Conservation (phyloP, 306 rosid genomes). For the Spatholobus suberectus region DNA sequence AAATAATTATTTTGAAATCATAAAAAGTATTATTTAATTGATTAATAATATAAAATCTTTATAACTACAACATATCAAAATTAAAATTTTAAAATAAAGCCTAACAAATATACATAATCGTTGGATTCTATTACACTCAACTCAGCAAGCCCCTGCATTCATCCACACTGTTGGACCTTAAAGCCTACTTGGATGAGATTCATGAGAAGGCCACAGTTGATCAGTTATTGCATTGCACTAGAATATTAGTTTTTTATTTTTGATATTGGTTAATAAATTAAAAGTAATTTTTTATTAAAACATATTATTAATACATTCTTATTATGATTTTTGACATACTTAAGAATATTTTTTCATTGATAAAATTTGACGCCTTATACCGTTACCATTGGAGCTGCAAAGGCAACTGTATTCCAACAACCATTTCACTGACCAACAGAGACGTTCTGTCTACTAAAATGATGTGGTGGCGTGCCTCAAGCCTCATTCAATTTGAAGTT, state of each 20-base stretch:
- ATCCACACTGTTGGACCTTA: neutral
- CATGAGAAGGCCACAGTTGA: constrained; percentile 32
- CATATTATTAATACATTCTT: neutral
- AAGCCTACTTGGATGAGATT: constrained; percentile 28
- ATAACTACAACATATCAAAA: neutral
- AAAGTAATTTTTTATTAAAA: neutral
- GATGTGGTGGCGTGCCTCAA: neutral
- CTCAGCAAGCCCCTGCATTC: no score
- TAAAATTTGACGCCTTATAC: constrained; percentile 27
- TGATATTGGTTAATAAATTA: neutral
- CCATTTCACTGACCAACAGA: constrained; percentile 57
- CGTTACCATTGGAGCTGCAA: constrained; percentile 24
- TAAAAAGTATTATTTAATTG: no score
- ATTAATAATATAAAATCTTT: no score
- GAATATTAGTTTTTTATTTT: constrained; percentile 25
- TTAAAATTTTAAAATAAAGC: neutral
- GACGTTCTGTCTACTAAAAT: constrained; percentile 54
- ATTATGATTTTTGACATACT: neutral
- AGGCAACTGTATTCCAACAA: constrained; percentile 61
- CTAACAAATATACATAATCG: no score
- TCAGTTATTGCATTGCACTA: neutral
- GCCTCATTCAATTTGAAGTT: constrained; percentile 24
- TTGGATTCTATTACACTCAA: no score
- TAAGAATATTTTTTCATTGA: constrained; percentile 8
- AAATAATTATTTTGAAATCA: neutral